Base-by-base conservation (phyloP, 1,284 basidiomycete species). In the Sanghuangporus weigelae region DNA sequence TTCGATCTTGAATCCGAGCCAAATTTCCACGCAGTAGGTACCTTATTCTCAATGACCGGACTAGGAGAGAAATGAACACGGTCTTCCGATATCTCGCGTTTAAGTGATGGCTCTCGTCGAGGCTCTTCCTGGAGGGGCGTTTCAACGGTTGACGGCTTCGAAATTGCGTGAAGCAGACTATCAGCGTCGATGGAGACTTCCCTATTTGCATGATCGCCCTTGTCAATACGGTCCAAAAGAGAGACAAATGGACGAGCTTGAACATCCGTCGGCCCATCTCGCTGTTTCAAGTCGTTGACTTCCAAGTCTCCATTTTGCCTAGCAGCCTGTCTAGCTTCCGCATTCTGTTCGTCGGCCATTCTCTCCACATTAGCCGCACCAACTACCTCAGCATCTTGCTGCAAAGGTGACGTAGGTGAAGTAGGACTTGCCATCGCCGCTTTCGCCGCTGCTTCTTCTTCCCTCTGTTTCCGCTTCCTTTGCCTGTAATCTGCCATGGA, bases 391-490 rank as follows among this genome's bases (percentile, higher is more conserved):
- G 7, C 11, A 10, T 44, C n/a, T 21, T 42, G 46, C 39, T 38
- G 46, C 7, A 44, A 12, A 21, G 57, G 40, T 23, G 23, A 31
- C 14, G 36, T 23, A 5, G 40, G 42, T 21, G 40, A n/a, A 46
- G 14, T n/a, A 23, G 44, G 58, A 19, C 46, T 60, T 19, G 46
- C 58, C n/a, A 59, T 7, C 26, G 16, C 46, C 57, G 74, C 71
- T 51, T 60, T 57, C 7, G 63, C 63, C 31, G 71, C 71, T 67
- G 69, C 70, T 59, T 75, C 75, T 62, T 78, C 77, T 61, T 81
- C 77, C 51, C 76, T 72, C 64, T 75, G 73, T 67, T 76, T 78
- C 72, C 77, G 78, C 73, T 76, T 82, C 62, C 81, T 69, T 19
- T 79, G 59, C 21, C 75, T 78, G 64, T 82, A 84, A 82, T 67